These are phyloP conservation scores for Cutaneotrichosporon cutaneum DNA, from an alignment of 1,284 basidiomycete species.

Conservation along the genomic window DNA sequence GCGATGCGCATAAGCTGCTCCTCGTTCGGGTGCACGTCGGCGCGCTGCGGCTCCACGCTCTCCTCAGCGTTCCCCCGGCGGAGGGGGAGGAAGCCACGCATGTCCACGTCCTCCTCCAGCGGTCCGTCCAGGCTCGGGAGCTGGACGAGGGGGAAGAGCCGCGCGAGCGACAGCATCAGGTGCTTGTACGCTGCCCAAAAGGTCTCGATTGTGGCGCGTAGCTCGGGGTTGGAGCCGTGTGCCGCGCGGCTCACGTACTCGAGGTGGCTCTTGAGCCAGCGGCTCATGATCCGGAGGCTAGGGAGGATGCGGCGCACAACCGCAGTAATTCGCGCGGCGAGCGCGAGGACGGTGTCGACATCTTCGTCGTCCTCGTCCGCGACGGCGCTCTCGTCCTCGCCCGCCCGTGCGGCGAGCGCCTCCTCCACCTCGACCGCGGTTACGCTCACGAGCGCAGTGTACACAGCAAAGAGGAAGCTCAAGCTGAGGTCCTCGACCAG, in stretches of 20 bases:
- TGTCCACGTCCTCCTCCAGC: constrained; percentile 89
- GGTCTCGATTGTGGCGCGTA: constrained; percentile 38
- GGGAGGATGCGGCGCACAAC: constrained; percentile 81
- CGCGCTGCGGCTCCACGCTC: constrained; percentile 15
- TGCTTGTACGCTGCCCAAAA: constrained; percentile 76
- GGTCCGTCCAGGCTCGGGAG: constrained; percentile 65
- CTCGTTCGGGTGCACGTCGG: constrained; percentile 74
- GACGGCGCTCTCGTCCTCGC: constrained; percentile 45
- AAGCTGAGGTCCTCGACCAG: constrained; percentile 67
- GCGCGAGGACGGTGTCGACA: constrained; percentile 49
- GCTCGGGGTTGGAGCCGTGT: constrained; percentile 16
- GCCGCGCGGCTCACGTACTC: constrained; percentile 61
- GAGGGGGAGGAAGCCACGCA: constrained; percentile 83
- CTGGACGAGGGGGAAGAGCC: constrained; percentile 67
- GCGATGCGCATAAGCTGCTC: constrained; percentile 90
- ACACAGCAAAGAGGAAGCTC: constrained; percentile 69
- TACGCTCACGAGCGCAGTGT: constrained; percentile 66
- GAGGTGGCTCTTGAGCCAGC: constrained; percentile 81
- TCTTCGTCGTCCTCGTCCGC: constrained; percentile 43
- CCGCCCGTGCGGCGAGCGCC: constrained; percentile 24
- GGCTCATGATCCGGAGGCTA: constrained; percentile 78
- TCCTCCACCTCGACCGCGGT: constrained; percentile 59
- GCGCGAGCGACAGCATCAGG: constrained; percentile 65
- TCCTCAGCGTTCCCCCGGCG: constrained; percentile 56
- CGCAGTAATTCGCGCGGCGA: constrained; percentile 79